Percentiles rank a stretch among this genome's conserved stretches.
Evolutionary conservation across 176 grass and related monocot genomes (phyloP).

Genomic region (Thinopyrum elongatum): DNA sequence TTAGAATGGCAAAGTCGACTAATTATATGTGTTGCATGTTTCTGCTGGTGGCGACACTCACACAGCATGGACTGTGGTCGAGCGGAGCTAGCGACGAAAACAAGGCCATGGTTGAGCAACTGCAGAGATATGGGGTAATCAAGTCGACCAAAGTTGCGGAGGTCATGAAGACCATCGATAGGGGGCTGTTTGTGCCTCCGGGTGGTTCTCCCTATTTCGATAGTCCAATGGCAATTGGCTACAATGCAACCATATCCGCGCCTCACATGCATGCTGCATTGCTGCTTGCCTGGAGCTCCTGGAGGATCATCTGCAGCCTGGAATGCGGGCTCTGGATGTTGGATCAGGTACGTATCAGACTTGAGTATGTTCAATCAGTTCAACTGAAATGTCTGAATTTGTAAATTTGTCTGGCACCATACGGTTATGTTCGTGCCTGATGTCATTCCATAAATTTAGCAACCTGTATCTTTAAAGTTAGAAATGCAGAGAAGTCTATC

Average conservation of each 20-base stretch:
- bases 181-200: slow-evolving; percentile 59
- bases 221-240: slow-evolving; percentile 69
- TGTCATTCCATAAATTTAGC: neutral
- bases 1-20: neutral
- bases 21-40: neutral
- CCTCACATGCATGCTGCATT: slow-evolving; percentile 91
- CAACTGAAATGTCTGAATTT: neutral
- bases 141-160: slow-evolving; percentile 44
- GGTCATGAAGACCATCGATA: slow-evolving; percentile 61
- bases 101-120: slow-evolving; percentile 66
- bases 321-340: slow-evolving; percentile 70
- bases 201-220: slow-evolving; percentile 49
- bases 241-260: slow-evolving; percentile 71
- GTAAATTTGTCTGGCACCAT: neutral
- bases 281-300: slow-evolving; percentile 66
- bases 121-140: slow-evolving; percentile 52
- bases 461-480: neutral
- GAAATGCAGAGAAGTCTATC: neutral
- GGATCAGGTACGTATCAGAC: slow-evolving; percentile 55
- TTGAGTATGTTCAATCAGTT: neutral
- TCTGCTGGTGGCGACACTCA: neutral
- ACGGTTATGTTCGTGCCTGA: neutral
- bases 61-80: slow-evolving; percentile 47
- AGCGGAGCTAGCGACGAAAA: slow-evolving; percentile 55
- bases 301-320: slow-evolving; percentile 69